Base-by-base conservation (phyloP, 1,139 yeast genomes). In the Lodderomyces orthopsilosis region DNA sequence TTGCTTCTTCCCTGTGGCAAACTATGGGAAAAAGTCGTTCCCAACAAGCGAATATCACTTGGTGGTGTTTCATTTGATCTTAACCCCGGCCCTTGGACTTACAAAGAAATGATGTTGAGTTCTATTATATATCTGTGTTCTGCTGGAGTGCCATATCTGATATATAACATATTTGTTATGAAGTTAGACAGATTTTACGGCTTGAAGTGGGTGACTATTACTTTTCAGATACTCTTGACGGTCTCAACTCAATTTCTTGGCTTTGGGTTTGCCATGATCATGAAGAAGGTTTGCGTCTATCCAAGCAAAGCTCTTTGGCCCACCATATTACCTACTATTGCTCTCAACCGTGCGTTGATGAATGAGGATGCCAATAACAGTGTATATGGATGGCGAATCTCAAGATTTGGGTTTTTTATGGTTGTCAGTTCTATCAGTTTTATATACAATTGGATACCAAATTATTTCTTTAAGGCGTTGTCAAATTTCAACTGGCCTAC, bases 21-120 rank as follows among this genome's bases (percentile, higher is more conserved):
- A 37, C 49, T 71, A 12, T 70, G 75, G 75, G 76, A 69, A 46
- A 57, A 54, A 34, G 46, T 46, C 10, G 54, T 71, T 32, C 71
- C 70, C 1, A 51, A 68, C 35, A 59, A 54, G 41, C 55, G 47
- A 2, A 30, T 30, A 13, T 15, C 21, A 24, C 7, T 37, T n/a
- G 54, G 61, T 2, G 65, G 68, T 0, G 41, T 46, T 13, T 24
- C 41, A 1, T 42, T 67, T 27, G 62, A 68, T 37, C 48, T 73
- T 27, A 73, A 73, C 46, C 75, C 75, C 2, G 77, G 77, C 0
- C 68, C 68, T 6, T 85, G 88, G 86, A 67, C 74, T 30, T 71
- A 66, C 52, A 85, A 85, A 58, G 93, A 85, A 56, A 88, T 84
- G 65, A 78, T 81, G 81, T 42, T 73, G 61, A 56, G 68, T 21